Conservation (phyloP, 768 basidiomycete genomes). For the Hirschioporus abietinus region DNA sequence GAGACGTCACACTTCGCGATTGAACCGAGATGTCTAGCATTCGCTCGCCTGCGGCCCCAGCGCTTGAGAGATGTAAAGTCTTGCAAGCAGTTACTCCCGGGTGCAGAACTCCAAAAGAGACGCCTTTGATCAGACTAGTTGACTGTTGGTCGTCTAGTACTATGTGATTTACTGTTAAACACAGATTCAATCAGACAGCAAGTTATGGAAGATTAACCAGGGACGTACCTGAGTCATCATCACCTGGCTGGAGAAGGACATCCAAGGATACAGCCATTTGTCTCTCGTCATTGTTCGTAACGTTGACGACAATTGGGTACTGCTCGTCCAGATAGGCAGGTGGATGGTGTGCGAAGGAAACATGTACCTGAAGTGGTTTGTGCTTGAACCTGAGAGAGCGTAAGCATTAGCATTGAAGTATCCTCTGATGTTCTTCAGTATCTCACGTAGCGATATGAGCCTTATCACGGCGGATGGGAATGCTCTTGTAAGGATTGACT, state of each 20-base stretch:
- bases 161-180: conserved; percentile 50
- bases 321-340: conserved; percentile 81
- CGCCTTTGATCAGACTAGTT: conserved; percentile 66
- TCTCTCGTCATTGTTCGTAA: conserved; percentile 68
- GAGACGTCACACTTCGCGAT: conserved; percentile 35
- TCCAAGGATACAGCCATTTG: conserved; percentile 67
- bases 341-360: conserved; percentile 51
- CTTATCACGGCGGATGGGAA: conserved; percentile 44
- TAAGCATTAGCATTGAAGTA: conserved; percentile 6
- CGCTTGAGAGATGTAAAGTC: conserved; percentile 56
- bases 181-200: conserved; percentile 8
- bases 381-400: conserved; percentile 47
- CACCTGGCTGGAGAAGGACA: conserved; percentile 74
- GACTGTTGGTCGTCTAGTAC: conserved; percentile 59
- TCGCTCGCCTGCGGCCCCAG: conserved; percentile 63
- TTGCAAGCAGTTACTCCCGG: conserved; percentile 56
- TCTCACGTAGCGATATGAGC: conserved; percentile 45
- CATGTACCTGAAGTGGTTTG: conserved; percentile 50
- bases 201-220: neutral
- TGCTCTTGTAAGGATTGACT: conserved; percentile 45
- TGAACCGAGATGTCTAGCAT: conserved; percentile 79
- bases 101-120: conserved; percentile 57
- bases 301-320: conserved; percentile 65
- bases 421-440: neutral
- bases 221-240: conserved; percentile 63